Evolutionary conservation across 345 rosid species (phyloP).

Genomic region (Eucalyptus marginata): DNA sequence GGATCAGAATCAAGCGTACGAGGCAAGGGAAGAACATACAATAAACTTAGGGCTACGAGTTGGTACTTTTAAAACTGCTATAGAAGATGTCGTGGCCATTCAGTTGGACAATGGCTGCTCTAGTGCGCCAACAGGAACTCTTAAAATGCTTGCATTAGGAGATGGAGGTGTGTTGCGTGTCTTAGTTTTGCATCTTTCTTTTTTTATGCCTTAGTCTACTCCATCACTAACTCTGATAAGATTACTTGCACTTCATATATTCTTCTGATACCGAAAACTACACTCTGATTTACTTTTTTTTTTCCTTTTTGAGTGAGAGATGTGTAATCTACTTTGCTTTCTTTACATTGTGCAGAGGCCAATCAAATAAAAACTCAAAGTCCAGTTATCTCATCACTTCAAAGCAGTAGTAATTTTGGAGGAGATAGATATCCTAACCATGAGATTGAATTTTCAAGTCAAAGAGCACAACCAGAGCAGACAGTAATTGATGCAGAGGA

Average conservation of each 20-base stretch:
- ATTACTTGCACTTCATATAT: neutral
- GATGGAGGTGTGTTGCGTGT: neutral
- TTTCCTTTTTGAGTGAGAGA: neutral
- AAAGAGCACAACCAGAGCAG: neutral
- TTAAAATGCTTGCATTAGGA: neutral
- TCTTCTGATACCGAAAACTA: neutral
- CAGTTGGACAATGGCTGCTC: neutral
- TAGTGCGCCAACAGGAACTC: neutral
- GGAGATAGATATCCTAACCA: neutral
- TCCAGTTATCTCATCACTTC: neutral
- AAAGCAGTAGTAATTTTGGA: neutral
- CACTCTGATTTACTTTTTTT: neutral
- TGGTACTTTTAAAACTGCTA: neutral
- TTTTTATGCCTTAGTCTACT: neutral
- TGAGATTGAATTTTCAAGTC: neutral
- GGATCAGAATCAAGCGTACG: neutral
- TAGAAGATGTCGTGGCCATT: neutral
- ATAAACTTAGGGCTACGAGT: neutral
- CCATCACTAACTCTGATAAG: neutral
- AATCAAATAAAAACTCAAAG: neutral
- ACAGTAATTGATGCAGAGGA: neutral
- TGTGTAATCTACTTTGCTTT: neutral
- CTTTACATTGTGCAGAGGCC: neutral
- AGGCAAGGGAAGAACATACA: neutral
- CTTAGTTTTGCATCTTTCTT: neutral